Conservation (phyloP, 495 filamentous ascomycete genomes). For the Copromyces sp. region DNA sequence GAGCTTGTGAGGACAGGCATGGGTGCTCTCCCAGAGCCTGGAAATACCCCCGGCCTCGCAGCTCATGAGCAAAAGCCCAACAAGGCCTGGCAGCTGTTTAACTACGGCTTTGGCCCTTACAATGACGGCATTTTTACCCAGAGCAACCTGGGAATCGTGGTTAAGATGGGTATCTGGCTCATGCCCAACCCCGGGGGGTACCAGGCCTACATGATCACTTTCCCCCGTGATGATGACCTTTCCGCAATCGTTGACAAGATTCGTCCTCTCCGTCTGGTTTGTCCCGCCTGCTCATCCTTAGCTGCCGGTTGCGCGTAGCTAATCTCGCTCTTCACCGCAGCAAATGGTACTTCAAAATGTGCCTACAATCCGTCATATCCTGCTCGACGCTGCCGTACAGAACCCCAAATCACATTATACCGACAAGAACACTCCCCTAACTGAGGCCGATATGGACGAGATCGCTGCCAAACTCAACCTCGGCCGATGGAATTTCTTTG, state of each 20-base stretch:
- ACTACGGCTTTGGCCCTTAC: conserved; percentile 46
- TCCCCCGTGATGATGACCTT: conserved; percentile 43
- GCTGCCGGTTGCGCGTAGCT: conserved; percentile 37
- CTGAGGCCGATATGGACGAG: not conserved
- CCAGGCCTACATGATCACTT: conserved; percentile 43
- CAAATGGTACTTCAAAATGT: conserved; percentile 42
- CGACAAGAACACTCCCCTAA: not conserved
- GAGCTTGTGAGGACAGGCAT: conserved; percentile 48
- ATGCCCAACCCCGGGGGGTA: conserved; percentile 45
- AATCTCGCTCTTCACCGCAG: conserved; percentile 42
- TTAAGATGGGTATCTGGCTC: conserved; percentile 46
- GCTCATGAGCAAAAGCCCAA: conserved; percentile 16
- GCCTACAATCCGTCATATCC: conserved; percentile 38
- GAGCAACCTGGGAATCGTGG: conserved; percentile 47
- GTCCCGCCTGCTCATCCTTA: not conserved
- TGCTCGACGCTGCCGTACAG: conserved; percentile 8
- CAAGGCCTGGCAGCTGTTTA: conserved; percentile 41
- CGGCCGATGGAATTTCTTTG: conserved; percentile 44
- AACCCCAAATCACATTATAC: not conserved
- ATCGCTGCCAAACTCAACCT: conserved; percentile 17
- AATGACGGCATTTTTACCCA: conserved; percentile 50
- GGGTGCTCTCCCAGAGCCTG: conserved; percentile 38
- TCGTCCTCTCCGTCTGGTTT: conserved; percentile 26
- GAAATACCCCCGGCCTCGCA: conserved; percentile 22
- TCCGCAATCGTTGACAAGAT: conserved; percentile 41